Conservation (phyloP, 1,139 yeast species). For the Chernovozyma aurita region DNA sequence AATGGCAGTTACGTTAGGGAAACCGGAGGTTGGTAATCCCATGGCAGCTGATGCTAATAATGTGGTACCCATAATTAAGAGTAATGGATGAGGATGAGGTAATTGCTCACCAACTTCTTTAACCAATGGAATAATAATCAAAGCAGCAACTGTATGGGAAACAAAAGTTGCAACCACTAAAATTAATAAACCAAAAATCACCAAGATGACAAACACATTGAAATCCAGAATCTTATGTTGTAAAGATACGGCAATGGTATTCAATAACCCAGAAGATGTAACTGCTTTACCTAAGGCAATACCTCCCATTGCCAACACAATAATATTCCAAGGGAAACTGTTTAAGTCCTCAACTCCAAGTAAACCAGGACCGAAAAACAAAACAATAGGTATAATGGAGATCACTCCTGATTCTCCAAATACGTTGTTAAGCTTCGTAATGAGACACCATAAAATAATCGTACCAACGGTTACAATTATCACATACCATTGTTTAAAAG, state of each 20-base stretch:
- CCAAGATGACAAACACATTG: slow-evolving; percentile 62
- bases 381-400: slow-evolving; percentile 76
- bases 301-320: slow-evolving; percentile 95
- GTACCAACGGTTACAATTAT: slow-evolving; percentile 62
- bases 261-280: slow-evolving; percentile 76
- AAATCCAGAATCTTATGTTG: slow-evolving; percentile 57
- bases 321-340: slow-evolving; percentile 91
- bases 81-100: slow-evolving; percentile 64
- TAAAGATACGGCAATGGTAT: slow-evolving; percentile 69
- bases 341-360: slow-evolving; percentile 83
- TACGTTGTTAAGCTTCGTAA: slow-evolving; percentile 55
- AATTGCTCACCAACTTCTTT: slow-evolving; percentile 78
- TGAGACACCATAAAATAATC: slow-evolving; percentile 81
- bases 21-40: slow-evolving; percentile 96
- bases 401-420: slow-evolving; percentile 91
- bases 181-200: slow-evolving; percentile 75
- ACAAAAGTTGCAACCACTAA: slow-evolving; percentile 88
- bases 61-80: slow-evolving; percentile 81
- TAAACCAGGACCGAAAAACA: slow-evolving; percentile 85
- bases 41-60: slow-evolving; percentile 86
- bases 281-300: slow-evolving; percentile 90
- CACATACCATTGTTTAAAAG: slow-evolving; percentile 69
- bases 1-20: slow-evolving; percentile 94
- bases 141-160: slow-evolving; percentile 93
- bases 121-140: slow-evolving; percentile 84